phyloP scores from a whole-genome alignment of 306 rosid species.

The Cicer yamashitae region DNA sequence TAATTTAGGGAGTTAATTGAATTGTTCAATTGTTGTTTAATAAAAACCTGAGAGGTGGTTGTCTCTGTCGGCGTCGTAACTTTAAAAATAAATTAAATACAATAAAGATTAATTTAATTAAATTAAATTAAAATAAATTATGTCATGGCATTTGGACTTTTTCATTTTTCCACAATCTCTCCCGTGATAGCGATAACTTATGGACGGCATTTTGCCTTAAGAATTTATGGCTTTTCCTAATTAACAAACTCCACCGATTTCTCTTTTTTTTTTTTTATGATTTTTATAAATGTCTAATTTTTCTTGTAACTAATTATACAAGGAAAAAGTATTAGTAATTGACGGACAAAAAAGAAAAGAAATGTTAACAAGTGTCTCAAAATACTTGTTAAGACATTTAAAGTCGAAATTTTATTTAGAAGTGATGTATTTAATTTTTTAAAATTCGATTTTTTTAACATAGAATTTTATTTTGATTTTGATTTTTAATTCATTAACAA shows the following conservation, averaged over 20 bases:
- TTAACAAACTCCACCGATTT: constrained; percentile 39
- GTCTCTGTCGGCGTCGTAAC: constrained; percentile 33
- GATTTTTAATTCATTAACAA: too few species aligned
- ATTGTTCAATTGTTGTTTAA: constrained; percentile 31
- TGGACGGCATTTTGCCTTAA: constrained; percentile 33
- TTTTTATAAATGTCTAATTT: neutral
- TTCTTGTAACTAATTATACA: neutral
- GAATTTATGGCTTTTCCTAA: constrained; percentile 40
- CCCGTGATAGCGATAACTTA: constrained; percentile 55
- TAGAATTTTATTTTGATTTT: too few species aligned
- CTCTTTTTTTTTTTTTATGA: neutral
- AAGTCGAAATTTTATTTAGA: too few species aligned
- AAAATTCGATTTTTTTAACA: too few species aligned
- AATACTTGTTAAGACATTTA: too few species aligned
- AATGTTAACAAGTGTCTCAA: too few species aligned
- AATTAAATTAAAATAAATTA: constrained; percentile 16
- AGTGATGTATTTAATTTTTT: too few species aligned
- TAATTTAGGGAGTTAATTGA: neutral
- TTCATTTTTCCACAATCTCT: constrained; percentile 39
- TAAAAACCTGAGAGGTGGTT: constrained; percentile 31
- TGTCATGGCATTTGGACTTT: constrained; percentile 36
- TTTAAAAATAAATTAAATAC: neutral
- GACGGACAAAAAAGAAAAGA: neutral
- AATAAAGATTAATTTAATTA: neutral
- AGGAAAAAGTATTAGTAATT: neutral